Conservation (phyloP, 78 protist genomes). For the Pigoraptor vietnamica region DNA sequence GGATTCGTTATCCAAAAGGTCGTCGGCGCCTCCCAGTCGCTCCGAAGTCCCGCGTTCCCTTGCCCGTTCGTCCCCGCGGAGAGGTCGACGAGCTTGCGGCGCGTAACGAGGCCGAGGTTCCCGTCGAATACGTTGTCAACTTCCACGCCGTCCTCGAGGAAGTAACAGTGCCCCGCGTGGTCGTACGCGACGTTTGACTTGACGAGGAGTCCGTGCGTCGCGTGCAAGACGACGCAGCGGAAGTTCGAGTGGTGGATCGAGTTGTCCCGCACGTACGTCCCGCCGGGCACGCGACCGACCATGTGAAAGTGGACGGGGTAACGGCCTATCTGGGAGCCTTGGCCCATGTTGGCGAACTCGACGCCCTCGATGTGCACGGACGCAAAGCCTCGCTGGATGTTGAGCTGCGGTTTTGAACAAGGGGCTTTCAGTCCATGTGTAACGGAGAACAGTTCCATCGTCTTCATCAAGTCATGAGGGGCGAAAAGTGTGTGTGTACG, state of each 20-base stretch:
- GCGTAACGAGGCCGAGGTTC: not conserved
- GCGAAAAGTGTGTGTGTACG: no score
- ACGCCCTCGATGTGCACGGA: not conserved
- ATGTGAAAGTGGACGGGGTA: slow-evolving; percentile 55
- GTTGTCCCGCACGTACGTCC: slow-evolving; percentile 21
- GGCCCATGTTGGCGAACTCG: slow-evolving; percentile 9
- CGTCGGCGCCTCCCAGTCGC: slow-evolving; percentile 10
- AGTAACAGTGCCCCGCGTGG: slow-evolving; percentile 41
- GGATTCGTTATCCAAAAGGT: slow-evolving; percentile 31
- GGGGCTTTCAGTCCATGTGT: no score
- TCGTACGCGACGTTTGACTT: slow-evolving; percentile 36
- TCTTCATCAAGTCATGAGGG: no score
- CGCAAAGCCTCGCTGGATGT: not conserved
- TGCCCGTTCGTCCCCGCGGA: not conserved
- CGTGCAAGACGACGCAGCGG: slow-evolving; percentile 35
- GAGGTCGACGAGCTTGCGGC: not conserved
- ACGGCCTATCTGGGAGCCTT: slow-evolving; percentile 21
- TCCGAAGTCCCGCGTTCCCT: not conserved
- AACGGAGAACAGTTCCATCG: no score
- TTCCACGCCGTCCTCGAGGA: slow-evolving; percentile 56
- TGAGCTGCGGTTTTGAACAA: no score
- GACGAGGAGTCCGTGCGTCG: slow-evolving; percentile 12
- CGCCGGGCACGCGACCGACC: not conserved
- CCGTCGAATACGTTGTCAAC: slow-evolving; percentile 1
- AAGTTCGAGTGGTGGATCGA: slow-evolving; percentile 23